These are phyloP conservation scores for Phytophthora tentaculata DNA, from an alignment of 352 stramenopile genomes.

Conservation along the genomic window DNA sequence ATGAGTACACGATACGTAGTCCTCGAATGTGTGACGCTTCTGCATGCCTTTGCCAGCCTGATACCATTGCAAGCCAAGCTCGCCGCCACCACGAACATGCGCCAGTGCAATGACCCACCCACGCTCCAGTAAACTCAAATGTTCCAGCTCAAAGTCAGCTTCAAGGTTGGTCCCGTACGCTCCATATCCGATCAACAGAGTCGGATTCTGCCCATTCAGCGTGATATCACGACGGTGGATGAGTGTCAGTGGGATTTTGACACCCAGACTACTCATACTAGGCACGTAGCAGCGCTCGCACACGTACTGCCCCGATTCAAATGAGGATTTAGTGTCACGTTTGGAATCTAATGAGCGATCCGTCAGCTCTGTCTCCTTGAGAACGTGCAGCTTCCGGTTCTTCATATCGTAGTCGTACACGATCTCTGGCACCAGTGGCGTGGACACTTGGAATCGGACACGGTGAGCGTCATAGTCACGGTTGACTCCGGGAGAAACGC, in stretches of 20 bases:
- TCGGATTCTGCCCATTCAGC: constrained; percentile 69
- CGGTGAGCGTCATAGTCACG: constrained; percentile 65
- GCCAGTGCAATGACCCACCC: constrained; percentile 91
- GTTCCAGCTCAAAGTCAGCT: constrained; percentile 85
- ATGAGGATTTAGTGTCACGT: constrained; percentile 17
- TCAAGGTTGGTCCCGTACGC: constrained; percentile 91
- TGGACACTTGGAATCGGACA: constrained; percentile 79
- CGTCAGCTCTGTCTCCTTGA: constrained; percentile 63
- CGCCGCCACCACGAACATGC: constrained; percentile 89
- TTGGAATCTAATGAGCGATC: constrained; percentile 27
- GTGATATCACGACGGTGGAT: constrained; percentile 67
- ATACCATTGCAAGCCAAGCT: constrained; percentile 90
- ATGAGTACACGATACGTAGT: constrained; percentile 78
- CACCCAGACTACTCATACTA: constrained; percentile 41
- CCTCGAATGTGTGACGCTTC: constrained; percentile 89
- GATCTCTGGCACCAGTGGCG: constrained; percentile 74
- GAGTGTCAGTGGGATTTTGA: constrained; percentile 78
- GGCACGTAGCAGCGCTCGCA: constrained; percentile 54
- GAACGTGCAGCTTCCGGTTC: constrained; percentile 42
- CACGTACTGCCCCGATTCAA: constrained; percentile 42
- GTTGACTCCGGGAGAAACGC: constrained; percentile 82
- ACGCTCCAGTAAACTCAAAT: constrained; percentile 84
- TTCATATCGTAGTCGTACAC: constrained; percentile 85
- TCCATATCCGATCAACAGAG: constrained; percentile 90
- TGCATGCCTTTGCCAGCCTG: constrained; percentile 72